Base-by-base conservation (phyloP, 2,329 filamentous ascomycete species). In the Ophiostoma populinum region DNA sequence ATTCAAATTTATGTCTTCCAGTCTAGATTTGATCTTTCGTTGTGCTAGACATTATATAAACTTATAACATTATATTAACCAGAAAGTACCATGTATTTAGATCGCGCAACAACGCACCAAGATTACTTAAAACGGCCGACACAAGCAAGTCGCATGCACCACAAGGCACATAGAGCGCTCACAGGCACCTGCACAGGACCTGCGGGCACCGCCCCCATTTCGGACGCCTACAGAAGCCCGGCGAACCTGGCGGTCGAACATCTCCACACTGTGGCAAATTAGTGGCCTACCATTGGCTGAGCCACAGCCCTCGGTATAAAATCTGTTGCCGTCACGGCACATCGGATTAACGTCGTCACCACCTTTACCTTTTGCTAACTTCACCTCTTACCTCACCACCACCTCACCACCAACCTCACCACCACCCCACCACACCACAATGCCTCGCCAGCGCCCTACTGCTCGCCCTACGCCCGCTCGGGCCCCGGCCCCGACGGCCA, bases 371-470 rank as follows among this genome's bases (percentile, higher is more conserved):
- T n/a, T 30, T 30, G 5, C 17, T 10, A 8, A 4, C 17, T 16
- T 27, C 16, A 20, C 31, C 11, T 21, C 28, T n/a, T 18, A 12
- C 21, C 10, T 17, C 26, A 24, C 21, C 17, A 11, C 20, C 24
- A 22, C n/a, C 34, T 15, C 15, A 16, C 27, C n/a, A 22, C 11
- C n/a, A 16, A 13, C 11, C 15, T 13, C 26, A 9, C 11, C 25
- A 27, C 24, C 22, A 16, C 18, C 22, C 18, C 17, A 30, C 35
- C 18, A 21, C 33, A 35, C 35, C 27, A 37, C 41, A 13, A 87
- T 87, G 80, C 61, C 80, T 77, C 80, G 80, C 61, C 74, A 80
- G 67, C 70, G 75, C 55, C 72, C 78, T 58, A 63, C 68, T 58
- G 70, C 57, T 51, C 65, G 70, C n/a, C 41, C 40, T 53, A 68